Conservation (phyloP, 768 basidiomycete genomes). For the Neoboletus subvelutipes region DNA sequence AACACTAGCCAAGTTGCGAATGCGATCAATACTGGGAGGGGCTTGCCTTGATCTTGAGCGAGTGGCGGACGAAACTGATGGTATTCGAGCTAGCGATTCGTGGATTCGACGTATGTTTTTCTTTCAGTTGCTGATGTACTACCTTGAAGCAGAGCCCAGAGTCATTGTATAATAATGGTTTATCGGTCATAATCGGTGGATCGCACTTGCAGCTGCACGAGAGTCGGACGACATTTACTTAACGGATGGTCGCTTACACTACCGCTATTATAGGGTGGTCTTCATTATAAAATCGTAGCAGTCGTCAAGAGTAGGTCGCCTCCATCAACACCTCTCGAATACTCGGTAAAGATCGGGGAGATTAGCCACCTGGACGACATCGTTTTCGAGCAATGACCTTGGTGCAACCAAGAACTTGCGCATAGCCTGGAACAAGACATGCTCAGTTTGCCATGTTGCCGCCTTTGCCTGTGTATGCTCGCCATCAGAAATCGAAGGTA, state of each 20-base stretch:
- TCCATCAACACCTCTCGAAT: slow-evolving; percentile 84
- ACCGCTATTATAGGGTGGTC: background rate
- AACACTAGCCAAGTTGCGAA: slow-evolving; percentile 76
- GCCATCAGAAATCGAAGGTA: slow-evolving; percentile 25
- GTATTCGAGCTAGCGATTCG: too few relatives aligned
- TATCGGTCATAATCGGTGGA: background rate
- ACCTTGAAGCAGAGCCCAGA: background rate
- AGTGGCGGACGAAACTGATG: too few relatives aligned
- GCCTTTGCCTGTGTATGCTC: slow-evolving; percentile 48
- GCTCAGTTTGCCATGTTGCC: slow-evolving; percentile 84
- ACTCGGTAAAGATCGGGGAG: slow-evolving; percentile 92
- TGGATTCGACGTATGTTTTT: background rate
- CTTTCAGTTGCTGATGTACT: background rate
- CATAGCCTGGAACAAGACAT: slow-evolving; percentile 86
- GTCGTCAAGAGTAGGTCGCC: background rate
- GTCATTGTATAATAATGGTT: background rate
- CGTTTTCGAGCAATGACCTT: slow-evolving; percentile 62
- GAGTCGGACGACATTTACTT: background rate
- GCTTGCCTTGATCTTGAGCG: slow-evolving; percentile 50
- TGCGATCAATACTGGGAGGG: slow-evolving; percentile 67
- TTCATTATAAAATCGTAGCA: background rate
- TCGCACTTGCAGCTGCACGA: background rate
- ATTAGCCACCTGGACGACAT: slow-evolving; percentile 86
- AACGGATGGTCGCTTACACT: background rate
- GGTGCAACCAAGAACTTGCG: slow-evolving; percentile 72